Percentiles rank a stretch among this genome's conserved stretches.
phyloP scores from a whole-genome alignment of 169 alveolate species.

The Theileria parva region DNA sequence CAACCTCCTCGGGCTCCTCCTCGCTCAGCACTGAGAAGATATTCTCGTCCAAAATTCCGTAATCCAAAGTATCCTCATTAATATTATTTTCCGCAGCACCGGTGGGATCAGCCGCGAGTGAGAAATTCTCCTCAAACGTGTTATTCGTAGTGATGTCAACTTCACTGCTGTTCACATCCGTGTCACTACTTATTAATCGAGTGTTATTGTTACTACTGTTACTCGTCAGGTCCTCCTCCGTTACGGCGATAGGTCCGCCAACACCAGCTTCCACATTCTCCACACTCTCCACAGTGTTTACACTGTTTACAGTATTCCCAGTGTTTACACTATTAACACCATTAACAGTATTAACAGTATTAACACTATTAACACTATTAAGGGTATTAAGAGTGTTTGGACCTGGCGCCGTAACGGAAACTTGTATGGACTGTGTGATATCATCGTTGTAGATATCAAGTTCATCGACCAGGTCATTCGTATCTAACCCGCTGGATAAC shows the following conservation, averaged over 20 bases:
- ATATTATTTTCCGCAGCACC: neutral
- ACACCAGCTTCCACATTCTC: neutral
- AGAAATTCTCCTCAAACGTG: neutral
- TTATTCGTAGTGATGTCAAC: conserved; percentile 4
- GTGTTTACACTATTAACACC: neutral
- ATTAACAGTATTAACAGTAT: neutral
- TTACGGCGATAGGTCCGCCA: neutral
- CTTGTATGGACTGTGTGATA: neutral
- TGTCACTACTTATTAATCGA: neutral
- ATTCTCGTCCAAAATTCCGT: conserved; percentile 18
- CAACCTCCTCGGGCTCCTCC: neutral
- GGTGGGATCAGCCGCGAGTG: neutral
- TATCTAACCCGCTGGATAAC: neutral
- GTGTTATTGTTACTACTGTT: conserved; percentile 12
- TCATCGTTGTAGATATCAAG: neutral
- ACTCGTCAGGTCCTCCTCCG: conserved; percentile 2
- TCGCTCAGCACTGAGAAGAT: neutral
- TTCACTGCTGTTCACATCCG: neutral
- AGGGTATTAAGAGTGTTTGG: neutral
- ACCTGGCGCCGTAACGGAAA: neutral
- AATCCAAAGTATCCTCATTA: conserved; percentile 9
- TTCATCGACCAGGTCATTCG: neutral
- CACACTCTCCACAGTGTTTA: neutral
- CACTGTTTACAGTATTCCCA: neutral
- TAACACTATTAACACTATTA: too few species aligned